Base-by-base conservation (phyloP, 176 grass and related monocot species). In the Lolium perenne region DNA sequence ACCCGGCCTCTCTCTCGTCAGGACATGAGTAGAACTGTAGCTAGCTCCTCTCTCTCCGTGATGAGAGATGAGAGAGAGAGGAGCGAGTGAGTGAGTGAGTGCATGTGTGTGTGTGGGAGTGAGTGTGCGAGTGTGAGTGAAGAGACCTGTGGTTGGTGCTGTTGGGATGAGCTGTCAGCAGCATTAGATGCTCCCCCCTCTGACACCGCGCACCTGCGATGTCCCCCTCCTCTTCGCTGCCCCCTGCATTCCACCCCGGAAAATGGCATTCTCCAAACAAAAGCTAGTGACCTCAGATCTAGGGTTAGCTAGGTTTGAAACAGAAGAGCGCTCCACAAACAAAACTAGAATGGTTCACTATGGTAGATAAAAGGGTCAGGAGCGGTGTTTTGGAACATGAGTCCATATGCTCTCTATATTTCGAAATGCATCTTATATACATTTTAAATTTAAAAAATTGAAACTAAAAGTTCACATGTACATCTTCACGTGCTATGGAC, bases 101-200 rank as follows among this genome's bases (percentile, higher is more conserved):
- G 60, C 29, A 70, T 75, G 68, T 18, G 76, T 17, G 86, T 43
- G 72, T 83, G 85, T 71, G 72, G 82, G 85, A 76, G 74, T 55
- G 82, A n/a, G 78, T 56, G 65, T 79, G 84, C 71, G 84, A 15
- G 85, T 38, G 77, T 71, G 64, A 87, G 84, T 57, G 85, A 87
- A 85, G 86, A 47, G 86, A 82, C 86, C 77, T 85, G 86, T 85
- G 82, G 90, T 82, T 91, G 81, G 86, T 83, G 83, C 83, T 92
- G 93, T 68, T 92, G 87, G 93, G 84, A 80, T 91, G 93, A 92
- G 91, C 88, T 95, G 89, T 89, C 91, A 86, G 75, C 84, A 91
- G 94, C 94, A 95, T 89, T 95, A 95, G 91, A 95, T 95, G 94
- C 94, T 87, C 84, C 85, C 78, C 81, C 45, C 71, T 80, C 86